These are phyloP conservation scores for Neonectria faginata DNA, from an alignment of 2,329 filamentous ascomycete species.

Conservation along the genomic window DNA sequence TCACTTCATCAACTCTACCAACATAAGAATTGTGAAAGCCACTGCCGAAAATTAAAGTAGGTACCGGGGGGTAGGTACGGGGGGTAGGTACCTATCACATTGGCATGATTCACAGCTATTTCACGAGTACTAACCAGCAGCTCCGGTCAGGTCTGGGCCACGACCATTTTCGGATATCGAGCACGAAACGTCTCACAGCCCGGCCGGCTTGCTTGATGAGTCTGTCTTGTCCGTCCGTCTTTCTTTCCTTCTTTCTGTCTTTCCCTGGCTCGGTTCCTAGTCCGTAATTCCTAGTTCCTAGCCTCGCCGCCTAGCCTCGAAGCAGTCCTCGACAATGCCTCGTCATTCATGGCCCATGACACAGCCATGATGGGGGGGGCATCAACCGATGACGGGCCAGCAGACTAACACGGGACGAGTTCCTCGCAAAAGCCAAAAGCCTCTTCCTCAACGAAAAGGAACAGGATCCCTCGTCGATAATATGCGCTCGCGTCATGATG, in stretches of 20 bases:
- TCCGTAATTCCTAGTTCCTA: not conserved
- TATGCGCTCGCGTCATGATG: constrained; percentile 11
- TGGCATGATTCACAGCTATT: not conserved
- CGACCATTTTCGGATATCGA: not conserved
- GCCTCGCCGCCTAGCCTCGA: not conserved
- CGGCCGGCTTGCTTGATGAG: not conserved
- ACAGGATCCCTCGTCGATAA: constrained; percentile 9
- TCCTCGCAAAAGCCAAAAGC: constrained; percentile 14
- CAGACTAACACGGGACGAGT: constrained; percentile 5
- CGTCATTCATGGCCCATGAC: too few relatives aligned
- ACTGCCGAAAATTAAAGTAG: not conserved
- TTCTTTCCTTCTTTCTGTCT: not conserved
- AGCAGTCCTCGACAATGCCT: too few relatives aligned
- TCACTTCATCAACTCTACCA: too few relatives aligned
- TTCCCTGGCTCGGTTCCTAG: not conserved
- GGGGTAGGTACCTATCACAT: not conserved
- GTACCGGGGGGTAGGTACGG: too few relatives aligned
- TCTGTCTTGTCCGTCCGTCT: not conserved
- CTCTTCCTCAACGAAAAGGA: not conserved
- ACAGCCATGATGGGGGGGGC: too few relatives aligned
- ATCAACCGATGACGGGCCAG: constrained; percentile 3
- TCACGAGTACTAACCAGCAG: not conserved
- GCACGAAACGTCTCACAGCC: not conserved
- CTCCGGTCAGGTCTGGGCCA: not conserved
- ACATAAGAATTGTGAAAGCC: not conserved